These are phyloP conservation scores for Fusarium beomiforme DNA, from an alignment of 2,329 filamentous ascomycete species.

Conservation along the genomic window DNA sequence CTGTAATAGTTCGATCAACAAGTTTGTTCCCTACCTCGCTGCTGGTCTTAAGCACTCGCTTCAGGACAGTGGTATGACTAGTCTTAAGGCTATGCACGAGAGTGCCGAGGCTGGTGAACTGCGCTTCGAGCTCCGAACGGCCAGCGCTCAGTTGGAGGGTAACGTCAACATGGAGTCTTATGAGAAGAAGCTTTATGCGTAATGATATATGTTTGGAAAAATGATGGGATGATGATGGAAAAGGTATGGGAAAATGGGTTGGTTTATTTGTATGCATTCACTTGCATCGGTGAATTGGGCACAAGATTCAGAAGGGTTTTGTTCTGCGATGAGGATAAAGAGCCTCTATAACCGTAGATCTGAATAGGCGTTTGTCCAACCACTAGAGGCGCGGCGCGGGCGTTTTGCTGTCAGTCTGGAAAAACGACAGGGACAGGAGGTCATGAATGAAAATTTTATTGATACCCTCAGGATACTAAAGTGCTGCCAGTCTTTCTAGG, in stretches of 20 bases:
- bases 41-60: conserved; percentile 97
- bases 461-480: conserved; percentile 36
- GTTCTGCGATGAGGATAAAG: conserved; percentile 31
- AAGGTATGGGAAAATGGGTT: conserved; percentile 23
- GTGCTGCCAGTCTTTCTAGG: conserved; percentile 35
- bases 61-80: conserved; percentile 92
- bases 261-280: conserved; percentile 31
- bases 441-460: conserved; percentile 41
- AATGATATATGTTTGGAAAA: conserved; percentile 48
- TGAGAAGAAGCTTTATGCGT: conserved; percentile 99
- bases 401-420: conserved; percentile 37
- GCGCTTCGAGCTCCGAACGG: conserved; percentile 92
- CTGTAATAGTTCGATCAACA: conserved; percentile 76
- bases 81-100: conserved; percentile 79
- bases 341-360: conserved; percentile 40
- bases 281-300: conserved; percentile 32
- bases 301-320: conserved; percentile 27
- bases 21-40: conserved; percentile 95
- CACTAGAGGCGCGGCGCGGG: conserved; percentile 43
- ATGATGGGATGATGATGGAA: conserved; percentile 23
- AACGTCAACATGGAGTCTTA: conserved; percentile 99
- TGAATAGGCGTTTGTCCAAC: conserved; percentile 45
- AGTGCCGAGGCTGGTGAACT: conserved; percentile 78
- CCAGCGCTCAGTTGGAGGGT: conserved; percentile 94
- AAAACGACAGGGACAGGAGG: conserved; percentile 28